A percentile compares a stretch with the other conserved stretches of the same genome.
phyloP scores from a whole-genome alignment of 2,329 filamentous ascomycete species.

The Elsinoe arachidis region DNA sequence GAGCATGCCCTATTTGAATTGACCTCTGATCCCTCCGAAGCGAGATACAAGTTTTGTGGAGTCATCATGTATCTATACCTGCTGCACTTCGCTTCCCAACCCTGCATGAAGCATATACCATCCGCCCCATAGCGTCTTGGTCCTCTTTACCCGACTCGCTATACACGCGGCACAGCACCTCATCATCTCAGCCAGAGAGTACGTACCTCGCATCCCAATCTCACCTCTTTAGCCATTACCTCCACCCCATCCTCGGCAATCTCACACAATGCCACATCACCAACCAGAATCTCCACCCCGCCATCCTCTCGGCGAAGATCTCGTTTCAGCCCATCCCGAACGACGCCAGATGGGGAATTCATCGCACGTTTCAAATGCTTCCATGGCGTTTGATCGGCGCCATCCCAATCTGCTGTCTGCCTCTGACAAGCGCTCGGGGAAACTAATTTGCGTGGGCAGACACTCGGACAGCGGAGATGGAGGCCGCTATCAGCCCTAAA shows the following conservation, averaged over 20 bases:
- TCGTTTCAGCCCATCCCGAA: too few species aligned
- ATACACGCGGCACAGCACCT: neutral
- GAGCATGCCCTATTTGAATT: neutral
- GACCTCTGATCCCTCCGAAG: too few species aligned
- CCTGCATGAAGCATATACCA: neutral
- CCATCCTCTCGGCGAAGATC: too few species aligned
- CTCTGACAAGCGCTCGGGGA: neutral
- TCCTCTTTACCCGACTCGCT: neutral
- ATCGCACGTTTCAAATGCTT: too few species aligned
- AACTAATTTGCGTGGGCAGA: neutral
- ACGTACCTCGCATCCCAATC: neutral
- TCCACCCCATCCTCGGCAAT: too few species aligned
- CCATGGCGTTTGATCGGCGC: too few species aligned
- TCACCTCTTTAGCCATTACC: neutral
- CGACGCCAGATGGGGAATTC: too few species aligned
- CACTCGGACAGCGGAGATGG: neutral
- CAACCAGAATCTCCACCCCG: too few species aligned
- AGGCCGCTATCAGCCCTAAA: constrained; percentile 1
- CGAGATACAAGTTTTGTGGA: too few species aligned
- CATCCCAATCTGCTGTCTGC: too few species aligned
- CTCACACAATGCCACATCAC: too few species aligned
- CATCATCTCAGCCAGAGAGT: neutral
- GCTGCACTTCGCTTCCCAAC: neutral
- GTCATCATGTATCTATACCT: too few species aligned
- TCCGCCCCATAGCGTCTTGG: neutral